These are phyloP conservation scores for Trichoderma oligosporum DNA, from an alignment of 2,329 filamentous ascomycete genomes.

Conservation along the genomic window DNA sequence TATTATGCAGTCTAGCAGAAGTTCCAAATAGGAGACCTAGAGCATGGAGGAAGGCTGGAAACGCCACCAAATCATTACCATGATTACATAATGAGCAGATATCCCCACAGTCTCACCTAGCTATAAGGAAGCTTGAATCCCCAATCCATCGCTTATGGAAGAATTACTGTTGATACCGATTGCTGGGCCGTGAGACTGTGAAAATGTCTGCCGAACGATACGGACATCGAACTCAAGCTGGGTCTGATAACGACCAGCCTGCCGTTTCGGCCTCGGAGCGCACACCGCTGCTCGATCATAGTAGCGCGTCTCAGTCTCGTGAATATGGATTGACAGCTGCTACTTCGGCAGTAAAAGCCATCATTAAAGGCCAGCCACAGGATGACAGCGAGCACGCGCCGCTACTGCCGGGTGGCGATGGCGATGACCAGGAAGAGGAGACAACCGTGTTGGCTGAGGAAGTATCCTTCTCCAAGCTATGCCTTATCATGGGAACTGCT, in stretches of 20 bases:
- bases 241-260: not conserved
- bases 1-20: not conserved
- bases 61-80: too few species aligned
- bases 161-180: too few species aligned
- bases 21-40: not conserved
- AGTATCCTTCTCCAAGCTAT: constrained; percentile 46
- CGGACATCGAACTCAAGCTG: not conserved
- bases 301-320: not conserved
- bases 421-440: constrained; percentile 38
- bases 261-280: constrained; percentile 24
- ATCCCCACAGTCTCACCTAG: too few species aligned
- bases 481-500: constrained; percentile 52
- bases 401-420: not conserved
- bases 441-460: constrained; percentile 47
- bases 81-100: too few species aligned
- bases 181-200: not conserved
- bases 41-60: too few species aligned
- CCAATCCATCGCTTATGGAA: too few species aligned
- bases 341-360: not conserved
- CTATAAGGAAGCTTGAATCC: too few species aligned
- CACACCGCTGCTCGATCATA: constrained; percentile 26
- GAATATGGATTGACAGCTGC: constrained; percentile 9
- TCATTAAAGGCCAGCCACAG: constrained; percentile 10
- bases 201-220: constrained; percentile 11
- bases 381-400: not conserved